Conservation (phyloP, 2,329 filamentous ascomycete species). For the Xylaria sp. region DNA sequence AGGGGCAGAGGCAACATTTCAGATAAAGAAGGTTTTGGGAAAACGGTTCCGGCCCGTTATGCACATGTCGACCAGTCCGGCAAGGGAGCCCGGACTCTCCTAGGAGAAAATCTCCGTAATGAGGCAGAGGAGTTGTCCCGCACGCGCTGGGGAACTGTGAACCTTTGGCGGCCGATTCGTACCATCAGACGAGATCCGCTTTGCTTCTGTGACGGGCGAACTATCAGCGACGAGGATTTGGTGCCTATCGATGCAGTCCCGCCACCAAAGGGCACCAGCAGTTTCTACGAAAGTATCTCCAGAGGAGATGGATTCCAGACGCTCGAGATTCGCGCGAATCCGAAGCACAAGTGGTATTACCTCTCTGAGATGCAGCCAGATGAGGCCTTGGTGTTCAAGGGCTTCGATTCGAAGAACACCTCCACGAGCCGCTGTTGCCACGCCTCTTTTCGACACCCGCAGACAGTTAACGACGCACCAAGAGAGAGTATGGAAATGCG, state of each 20-base stretch:
- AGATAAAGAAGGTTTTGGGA: slow-evolving; percentile 28
- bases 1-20: slow-evolving; percentile 27
- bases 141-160: slow-evolving; percentile 35
- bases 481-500: slow-evolving; percentile 38
- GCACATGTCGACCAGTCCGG: slow-evolving; percentile 35
- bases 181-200: slow-evolving; percentile 32
- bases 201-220: slow-evolving; percentile 30
- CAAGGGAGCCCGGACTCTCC: slow-evolving; percentile 29
- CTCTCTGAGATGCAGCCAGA: slow-evolving; percentile 32
- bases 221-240: slow-evolving; percentile 32
- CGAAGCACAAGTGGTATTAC: slow-evolving; percentile 35
- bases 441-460: slow-evolving; percentile 21
- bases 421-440: slow-evolving; percentile 35
- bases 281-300: slow-evolving; percentile 28
- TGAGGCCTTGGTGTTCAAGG: slow-evolving; percentile 33
- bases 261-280: slow-evolving; percentile 26
- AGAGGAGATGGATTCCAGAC: slow-evolving; percentile 32
- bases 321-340: slow-evolving; percentile 28
- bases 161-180: slow-evolving; percentile 34
- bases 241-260: slow-evolving; percentile 20
- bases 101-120: slow-evolving; percentile 20
- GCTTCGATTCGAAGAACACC: slow-evolving; percentile 32
- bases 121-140: slow-evolving; percentile 31
- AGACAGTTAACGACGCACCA: slow-evolving; percentile 8
- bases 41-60: slow-evolving; percentile 28